These are phyloP conservation scores for Termitomyces bulborhizus DNA, from an alignment of 768 basidiomycete species.

Conservation along the genomic window DNA sequence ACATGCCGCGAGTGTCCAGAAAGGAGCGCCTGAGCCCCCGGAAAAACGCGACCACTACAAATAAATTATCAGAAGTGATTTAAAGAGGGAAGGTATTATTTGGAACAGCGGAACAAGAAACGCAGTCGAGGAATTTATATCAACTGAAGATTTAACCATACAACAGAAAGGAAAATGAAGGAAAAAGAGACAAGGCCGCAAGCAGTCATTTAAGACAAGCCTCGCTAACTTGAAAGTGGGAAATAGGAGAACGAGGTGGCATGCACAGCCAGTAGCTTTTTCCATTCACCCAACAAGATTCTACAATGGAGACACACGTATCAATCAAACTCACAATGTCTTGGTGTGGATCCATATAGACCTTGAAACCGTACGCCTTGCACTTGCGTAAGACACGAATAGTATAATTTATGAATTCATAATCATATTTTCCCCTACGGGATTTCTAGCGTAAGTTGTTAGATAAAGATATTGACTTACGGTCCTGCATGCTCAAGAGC, in stretches of 20 bases:
- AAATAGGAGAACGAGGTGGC: background rate
- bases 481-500: constrained; percentile 90
- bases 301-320: background rate
- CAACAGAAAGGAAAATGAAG: background rate
- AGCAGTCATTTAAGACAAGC: background rate
- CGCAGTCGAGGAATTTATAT: background rate
- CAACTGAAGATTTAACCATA: background rate
- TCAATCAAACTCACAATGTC: constrained; percentile 62
- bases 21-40: constrained; percentile 92
- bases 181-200: background rate
- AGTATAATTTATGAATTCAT: constrained; percentile 89
- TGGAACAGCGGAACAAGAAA: background rate
- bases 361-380: constrained; percentile 86
- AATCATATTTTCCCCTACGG: constrained; percentile 79
- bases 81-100: background rate
- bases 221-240: background rate
- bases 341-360: constrained; percentile 95
- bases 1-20: constrained; percentile 88
- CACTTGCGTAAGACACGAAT: constrained; percentile 84
- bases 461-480: constrained; percentile 46
- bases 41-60: constrained; percentile 90
- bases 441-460: constrained; percentile 4
- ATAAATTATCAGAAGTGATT: background rate
- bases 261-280: background rate
- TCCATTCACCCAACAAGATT: background rate